Conservation (phyloP, 2,329 filamentous ascomycete genomes). For the Sporothrix pseudoabietina region DNA sequence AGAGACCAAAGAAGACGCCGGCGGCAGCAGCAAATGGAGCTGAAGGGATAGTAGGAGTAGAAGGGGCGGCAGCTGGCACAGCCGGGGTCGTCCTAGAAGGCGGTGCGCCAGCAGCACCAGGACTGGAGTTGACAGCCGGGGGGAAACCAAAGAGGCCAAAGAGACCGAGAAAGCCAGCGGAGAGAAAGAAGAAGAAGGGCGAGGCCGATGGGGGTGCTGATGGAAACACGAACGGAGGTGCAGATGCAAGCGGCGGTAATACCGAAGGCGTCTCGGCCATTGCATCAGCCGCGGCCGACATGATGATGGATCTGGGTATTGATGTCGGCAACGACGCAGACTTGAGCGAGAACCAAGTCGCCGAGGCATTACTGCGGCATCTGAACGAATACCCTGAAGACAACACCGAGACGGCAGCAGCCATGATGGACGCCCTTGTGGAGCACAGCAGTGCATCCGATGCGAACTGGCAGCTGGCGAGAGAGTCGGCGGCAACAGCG, state of each 20-base stretch:
- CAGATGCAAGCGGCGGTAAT: background rate
- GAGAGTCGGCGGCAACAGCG: background rate
- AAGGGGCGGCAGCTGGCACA: background rate
- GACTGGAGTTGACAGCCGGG: background rate
- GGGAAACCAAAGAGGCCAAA: conserved; percentile 17
- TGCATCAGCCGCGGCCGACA: background rate
- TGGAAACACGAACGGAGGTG: background rate
- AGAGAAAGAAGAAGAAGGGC: background rate
- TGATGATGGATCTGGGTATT: conserved; percentile 25
- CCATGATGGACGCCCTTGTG: conserved; percentile 25
- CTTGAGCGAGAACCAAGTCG: conserved; percentile 23
- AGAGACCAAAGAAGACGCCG: conserved; percentile 11
- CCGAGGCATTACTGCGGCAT: conserved; percentile 28
- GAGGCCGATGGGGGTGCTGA: background rate
- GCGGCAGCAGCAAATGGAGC: background rate
- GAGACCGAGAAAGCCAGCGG: conserved; percentile 20
- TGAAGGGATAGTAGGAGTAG: background rate
- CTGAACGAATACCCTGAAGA: conserved; percentile 18
- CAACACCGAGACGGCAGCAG: conserved; percentile 20
- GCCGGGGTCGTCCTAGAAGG: background rate
- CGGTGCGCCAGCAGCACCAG: background rate
- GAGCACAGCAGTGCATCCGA: conserved; percentile 10
- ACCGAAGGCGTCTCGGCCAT: background rate
- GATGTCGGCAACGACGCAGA: conserved; percentile 6
- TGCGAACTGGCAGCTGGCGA: conserved; percentile 15